Base-by-base conservation (phyloP, 768 basidiomycete species). In the Hygrophorus pudorinus region DNA sequence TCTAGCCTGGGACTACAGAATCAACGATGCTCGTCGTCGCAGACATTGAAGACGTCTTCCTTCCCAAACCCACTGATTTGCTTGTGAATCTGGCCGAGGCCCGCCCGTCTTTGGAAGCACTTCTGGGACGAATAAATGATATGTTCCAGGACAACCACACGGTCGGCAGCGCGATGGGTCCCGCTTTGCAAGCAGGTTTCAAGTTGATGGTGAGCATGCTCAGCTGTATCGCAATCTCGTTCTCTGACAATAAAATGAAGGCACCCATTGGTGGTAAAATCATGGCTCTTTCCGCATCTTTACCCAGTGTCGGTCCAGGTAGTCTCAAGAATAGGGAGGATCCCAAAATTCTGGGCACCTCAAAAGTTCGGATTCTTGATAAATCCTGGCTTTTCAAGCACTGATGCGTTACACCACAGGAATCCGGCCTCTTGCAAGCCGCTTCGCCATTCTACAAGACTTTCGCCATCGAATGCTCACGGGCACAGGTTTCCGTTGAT, bases 81-180 rank as follows among this genome's bases (percentile, higher is more conserved):
- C 79, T 98, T 28, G 86, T 98, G 57, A 98, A 97, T 68, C 68
- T 98, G 48, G 75, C 79, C 10, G 96, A 98, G 65, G 75, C 84
- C 8, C 79, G 86, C 33, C 66, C 78, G 0, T 79, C 83, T 2
- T 64, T 98, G 37, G 94, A 98, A 59, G 65, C 72, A 12, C 74
- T 99, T 17, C 75, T 99, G 1, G 77, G 81, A 13, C 70, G 85
- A 42, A 72, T 99, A 44, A 86, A 81, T 53, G 94, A 93, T 45
- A 98, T 99, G 94, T 99, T 98, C 77, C 79, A 85, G 61, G 94
- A 98, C n/a, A 90, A 89, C 48, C 83, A 82, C 57, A 81, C 82
- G 21, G 81, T 93, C 46, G 94, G 93, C 2, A 93, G 87, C 62
- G 96, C 96, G 2, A 67, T 98, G 55, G 93, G 96, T 20, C 88